Conservation (phyloP, 345 rosid genomes). For the Gossypium rotundifolium region DNA sequence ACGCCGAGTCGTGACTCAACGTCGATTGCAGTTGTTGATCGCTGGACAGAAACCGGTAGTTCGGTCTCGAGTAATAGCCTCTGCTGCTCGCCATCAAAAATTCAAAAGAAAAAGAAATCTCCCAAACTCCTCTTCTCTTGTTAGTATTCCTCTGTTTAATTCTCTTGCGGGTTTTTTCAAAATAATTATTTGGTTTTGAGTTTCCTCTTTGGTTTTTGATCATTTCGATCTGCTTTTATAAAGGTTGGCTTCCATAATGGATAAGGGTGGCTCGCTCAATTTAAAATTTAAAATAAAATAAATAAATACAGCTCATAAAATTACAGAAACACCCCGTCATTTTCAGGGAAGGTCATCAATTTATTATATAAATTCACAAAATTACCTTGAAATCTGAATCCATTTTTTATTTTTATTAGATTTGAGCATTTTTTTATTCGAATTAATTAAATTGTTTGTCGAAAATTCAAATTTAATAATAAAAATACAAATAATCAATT, state of each 20-base stretch:
- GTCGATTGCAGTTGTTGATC: conserved; percentile 36
- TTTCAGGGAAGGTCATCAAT: background rate
- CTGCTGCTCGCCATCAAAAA: conserved; percentile 64
- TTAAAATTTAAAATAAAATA: background rate
- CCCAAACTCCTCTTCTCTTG: background rate
- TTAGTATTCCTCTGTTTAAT: background rate
- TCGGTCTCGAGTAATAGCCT: conserved; percentile 53
- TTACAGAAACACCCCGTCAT: conserved; percentile 21
- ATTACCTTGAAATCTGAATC: too few relatives aligned
- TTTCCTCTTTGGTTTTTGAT: background rate
- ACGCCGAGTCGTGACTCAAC: conserved; percentile 24
- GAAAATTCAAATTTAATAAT: too few relatives aligned
- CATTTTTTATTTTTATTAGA: too few relatives aligned
- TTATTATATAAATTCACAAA: too few relatives aligned
- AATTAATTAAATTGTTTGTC: too few relatives aligned
- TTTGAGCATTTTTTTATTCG: too few relatives aligned
- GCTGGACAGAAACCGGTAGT: conserved; percentile 56
- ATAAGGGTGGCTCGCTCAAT: conserved; percentile 40
- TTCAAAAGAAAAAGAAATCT: background rate
- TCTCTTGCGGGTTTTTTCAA: background rate
- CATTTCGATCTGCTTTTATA: conserved; percentile 46
- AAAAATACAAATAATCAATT: background rate
- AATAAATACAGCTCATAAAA: background rate
- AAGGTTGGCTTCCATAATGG: conserved; percentile 36
- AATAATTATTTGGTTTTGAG: background rate